Percentiles rank a stretch among this genome's conserved stretches.
These are phyloP conservation scores for Coemansia sp. DNA, from an alignment of 192 early-diverging fungal species.

Conservation along the genomic window DNA sequence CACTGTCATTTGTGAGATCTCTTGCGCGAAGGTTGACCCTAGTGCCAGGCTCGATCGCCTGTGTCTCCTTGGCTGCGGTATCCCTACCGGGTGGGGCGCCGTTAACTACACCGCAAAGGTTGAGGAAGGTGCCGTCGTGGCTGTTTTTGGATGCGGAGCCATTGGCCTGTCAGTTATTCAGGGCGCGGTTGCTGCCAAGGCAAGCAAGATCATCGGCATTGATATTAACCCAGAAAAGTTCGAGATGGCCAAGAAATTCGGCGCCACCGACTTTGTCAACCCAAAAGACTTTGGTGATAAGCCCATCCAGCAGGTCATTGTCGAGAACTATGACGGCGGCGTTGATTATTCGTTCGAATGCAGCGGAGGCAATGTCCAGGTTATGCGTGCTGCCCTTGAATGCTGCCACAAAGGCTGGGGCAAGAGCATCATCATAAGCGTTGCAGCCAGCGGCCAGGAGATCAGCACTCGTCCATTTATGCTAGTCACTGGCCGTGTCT, in stretches of 20 bases:
- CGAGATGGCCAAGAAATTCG: slow-evolving; percentile 76
- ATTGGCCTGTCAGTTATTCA: slow-evolving; percentile 91
- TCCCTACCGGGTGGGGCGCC: slow-evolving; percentile 97
- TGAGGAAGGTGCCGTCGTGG: slow-evolving; percentile 71
- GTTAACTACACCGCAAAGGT: slow-evolving; percentile 93
- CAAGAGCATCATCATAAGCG: slow-evolving; percentile 85
- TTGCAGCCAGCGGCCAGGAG: slow-evolving; percentile 91
- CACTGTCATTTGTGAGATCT: slow-evolving; percentile 90
- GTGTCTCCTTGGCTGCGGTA: slow-evolving; percentile 93
- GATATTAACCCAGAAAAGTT: slow-evolving; percentile 90
- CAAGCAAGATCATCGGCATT: slow-evolving; percentile 83
- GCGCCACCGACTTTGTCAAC: slow-evolving; percentile 89
- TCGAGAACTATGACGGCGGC: slow-evolving; percentile 93
- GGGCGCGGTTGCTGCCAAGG: slow-evolving; percentile 71
- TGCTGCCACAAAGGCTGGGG: slow-evolving; percentile 94
- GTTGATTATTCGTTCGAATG: slow-evolving; percentile 97
- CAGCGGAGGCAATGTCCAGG: slow-evolving; percentile 83
- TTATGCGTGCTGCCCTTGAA: slow-evolving; percentile 96
- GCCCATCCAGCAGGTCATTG: slow-evolving; percentile 80
- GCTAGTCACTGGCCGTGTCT: slow-evolving; percentile 92
- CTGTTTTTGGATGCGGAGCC: slow-evolving; percentile 94
- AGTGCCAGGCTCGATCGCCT: slow-evolving; percentile 80
- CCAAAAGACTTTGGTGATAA: slow-evolving; percentile 77
- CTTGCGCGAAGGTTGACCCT: slow-evolving; percentile 84
- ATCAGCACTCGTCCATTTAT: slow-evolving; percentile 95